Base-by-base conservation (phyloP, 2,329 filamentous ascomycete genomes). In the Davidsoniella virescens region DNA sequence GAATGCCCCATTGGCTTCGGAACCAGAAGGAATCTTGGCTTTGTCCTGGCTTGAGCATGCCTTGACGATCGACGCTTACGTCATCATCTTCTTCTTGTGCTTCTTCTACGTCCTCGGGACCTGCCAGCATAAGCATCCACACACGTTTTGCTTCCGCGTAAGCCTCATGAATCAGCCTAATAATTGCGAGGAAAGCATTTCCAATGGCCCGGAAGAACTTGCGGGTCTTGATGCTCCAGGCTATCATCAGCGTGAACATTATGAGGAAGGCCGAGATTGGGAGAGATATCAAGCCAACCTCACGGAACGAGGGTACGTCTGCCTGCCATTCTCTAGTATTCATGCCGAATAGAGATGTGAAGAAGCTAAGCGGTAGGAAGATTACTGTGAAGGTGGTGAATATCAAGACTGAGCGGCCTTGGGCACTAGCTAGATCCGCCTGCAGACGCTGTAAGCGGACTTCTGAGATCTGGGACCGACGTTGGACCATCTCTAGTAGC, bases 381-480 rank as follows among this genome's bases (percentile, higher is more conserved):
- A 81, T 76, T 51, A 81, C 72, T 8, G 73, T 76, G 52, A 76
- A 76, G 0, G 69, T 76, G 7, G 76, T 81, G 60, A 82, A 80
- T 54, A 81, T 77, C 72, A 80, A 77, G 52, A 81, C 71, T 14
- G 76, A 76, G 20, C 76, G 67, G 50, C 75, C 78, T 60, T 80
- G 77, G 7, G 72, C 70, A 52, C 73, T 75, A 0, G 78, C 76
- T 0, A 80, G 70, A 55, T 81, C 76, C 1, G 77, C 76, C 56
- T 81, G 75, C 50, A 78, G 65, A 1, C 78, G 67, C 20, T 76
- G 77, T 60, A 78, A 71, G 20, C 76, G 72, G 7, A 79, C 76
- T 59, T 82, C 78, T 57, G 80, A 76, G 2, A 82, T 75, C 57
- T 81, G 78, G 0, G 77, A 76, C 57, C 81, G 76, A 14, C 78